Evolutionary conservation across 306 rosid species (phyloP), one percentile per base, ranked within the genome.

Genomic region (Ormosia emarginata): DNA sequence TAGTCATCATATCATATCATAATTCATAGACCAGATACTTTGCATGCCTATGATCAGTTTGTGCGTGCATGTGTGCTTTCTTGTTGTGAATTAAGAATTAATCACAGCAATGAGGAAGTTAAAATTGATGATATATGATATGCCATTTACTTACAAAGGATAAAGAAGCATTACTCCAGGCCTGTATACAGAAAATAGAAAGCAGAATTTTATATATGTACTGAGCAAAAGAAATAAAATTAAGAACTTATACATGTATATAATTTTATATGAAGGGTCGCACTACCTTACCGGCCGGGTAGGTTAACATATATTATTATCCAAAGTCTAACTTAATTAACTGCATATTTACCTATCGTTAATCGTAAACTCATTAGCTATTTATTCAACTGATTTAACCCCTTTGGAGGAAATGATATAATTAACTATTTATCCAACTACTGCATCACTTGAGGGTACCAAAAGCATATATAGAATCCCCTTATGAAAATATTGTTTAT

Each of bases 151-250:
- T 93, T 90, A 95, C 99, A 95, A 67, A 24, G 99, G 99, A 78
- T 67, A 95, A 53, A 95, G 82, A 87, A 95, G 99, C 97, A 92
- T 92, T 7, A 91, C 75, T 37, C 90, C 98, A 9, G 99, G 99
- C 88, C 99, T 95, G 92, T 50, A 70, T 32, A 15, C 64, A 79
- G 32, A 85, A 30, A 36, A 69, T 56, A 57, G 79, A 82, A 2
- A 9, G 57, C 7, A 14, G 0, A 9, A n/a, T 41, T 69, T 90
- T 73, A 85, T 72, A 24, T 24, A 24, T 24, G 24, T 52, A 76
- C 11, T 29, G 4, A 5, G 67, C 0, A 47, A 29, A 46, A 43
- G 17, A 53, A 24, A 0, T 58, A 29, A 58, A 68, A 50, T 41
- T 7, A 29, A 78, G 3, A 75, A 24, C 24, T 24, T 24, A 24